Conservation (phyloP, 345 rosid genomes). For the Linum lewisii region DNA sequence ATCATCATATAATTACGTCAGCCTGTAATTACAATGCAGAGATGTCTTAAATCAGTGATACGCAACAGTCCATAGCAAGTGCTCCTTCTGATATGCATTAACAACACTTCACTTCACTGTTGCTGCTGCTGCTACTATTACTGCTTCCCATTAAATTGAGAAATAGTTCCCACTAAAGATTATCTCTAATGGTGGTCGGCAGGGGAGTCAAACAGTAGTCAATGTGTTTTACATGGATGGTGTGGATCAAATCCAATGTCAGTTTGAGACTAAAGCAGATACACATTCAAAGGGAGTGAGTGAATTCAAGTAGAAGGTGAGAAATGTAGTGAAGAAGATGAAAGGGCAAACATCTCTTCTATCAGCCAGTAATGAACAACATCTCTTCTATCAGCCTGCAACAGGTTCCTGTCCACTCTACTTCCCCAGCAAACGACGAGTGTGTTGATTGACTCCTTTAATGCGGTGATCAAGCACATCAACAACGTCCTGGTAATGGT, state of each 20-base stretch:
- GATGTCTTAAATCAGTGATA: background rate
- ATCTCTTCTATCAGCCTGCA: no score
- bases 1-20: no score
- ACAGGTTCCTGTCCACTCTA: conserved; percentile 22
- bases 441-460: conserved; percentile 46
- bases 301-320: background rate
- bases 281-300: background rate
- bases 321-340: background rate
- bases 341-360: background rate
- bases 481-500: conserved; percentile 48
- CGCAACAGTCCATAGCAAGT: background rate
- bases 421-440: conserved; percentile 64
- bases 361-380: background rate
- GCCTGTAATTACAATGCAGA: no score
- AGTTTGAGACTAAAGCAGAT: background rate
- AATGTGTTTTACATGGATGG: background rate
- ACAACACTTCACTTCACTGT: background rate
- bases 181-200: background rate
- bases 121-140: no score
- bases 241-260: background rate
- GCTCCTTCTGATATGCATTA: background rate
- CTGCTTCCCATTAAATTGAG: background rate
- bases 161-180: background rate
- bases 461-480: conserved; percentile 62
- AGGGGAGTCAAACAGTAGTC: background rate